Evolutionary conservation across 169 alveolate genomes (phyloP), one percentile per base, ranked within the genome.

Genomic region (Plasmodium berghei): DNA sequence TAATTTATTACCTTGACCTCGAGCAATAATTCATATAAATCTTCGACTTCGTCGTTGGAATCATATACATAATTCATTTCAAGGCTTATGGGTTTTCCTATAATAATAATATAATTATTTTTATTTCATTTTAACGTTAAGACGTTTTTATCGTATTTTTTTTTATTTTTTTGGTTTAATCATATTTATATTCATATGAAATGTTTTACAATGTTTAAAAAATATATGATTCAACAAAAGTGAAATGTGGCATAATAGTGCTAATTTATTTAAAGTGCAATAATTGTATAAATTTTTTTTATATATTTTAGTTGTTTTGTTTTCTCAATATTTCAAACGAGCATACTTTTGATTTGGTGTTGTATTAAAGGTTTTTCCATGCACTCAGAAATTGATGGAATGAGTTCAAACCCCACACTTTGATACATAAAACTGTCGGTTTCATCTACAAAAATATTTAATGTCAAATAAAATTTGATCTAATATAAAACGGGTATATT

Each of bases 341-440:
- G 26, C 89, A 72, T 93, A 94, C 96, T 95, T 86, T 85, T 62
- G 52, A 95, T 95, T 45, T 69, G 77, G 67, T 89, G 94, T 74
- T 87, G 95, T 46, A 97, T 89, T 28, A 97, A 64, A 1, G 99
- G 99, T n/a, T 94, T 92, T 26, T 95, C 98, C 77, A 98, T 77
- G 66, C 99, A 97, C 92, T 97, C 95, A 0, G 99, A 98, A 45
- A 99, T 96, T n/a, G 97, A 94, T 18, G 96, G 97, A 24, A 97
- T 93, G 63, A 97, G 87, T 73, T 96, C 98, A 40, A 97, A 95
- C 0, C 99, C 99, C 9, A 98, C 98, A 62, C 99, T 97, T 94
- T 99, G 99, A 93, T 95, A 98, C 99, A 97, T 98, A 89, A 92
- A 98, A 73, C 98, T 96, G 92, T 97, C 99, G 28, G 94, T 59